These are phyloP conservation scores for Amanita molliuscula DNA, from an alignment of 768 basidiomycete species.

Conservation along the genomic window DNA sequence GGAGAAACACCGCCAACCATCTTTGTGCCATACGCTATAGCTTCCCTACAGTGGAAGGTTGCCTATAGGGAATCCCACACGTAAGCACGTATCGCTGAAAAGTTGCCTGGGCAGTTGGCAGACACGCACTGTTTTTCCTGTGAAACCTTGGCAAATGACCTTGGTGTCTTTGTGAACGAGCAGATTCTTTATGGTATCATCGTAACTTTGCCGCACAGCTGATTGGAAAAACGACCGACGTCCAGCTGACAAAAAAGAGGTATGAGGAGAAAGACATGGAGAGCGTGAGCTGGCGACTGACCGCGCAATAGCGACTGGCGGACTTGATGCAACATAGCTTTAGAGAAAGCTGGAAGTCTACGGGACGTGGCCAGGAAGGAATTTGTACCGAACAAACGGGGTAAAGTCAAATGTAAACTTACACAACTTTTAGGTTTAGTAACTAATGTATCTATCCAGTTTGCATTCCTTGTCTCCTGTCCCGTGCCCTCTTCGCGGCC, in stretches of 20 bases:
- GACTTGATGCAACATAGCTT: slow-evolving; percentile 49
- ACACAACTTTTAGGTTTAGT: not conserved
- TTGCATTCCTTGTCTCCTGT: slow-evolving; percentile 40
- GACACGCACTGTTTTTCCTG: slow-evolving; percentile 81
- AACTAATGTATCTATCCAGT: slow-evolving; percentile 16
- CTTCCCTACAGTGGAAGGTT: slow-evolving; percentile 94
- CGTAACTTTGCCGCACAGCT: slow-evolving; percentile 66
- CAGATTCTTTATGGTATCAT: slow-evolving; percentile 84
- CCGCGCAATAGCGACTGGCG: slow-evolving; percentile 47
- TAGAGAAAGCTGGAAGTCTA: slow-evolving; percentile 4
- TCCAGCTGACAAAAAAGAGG: slow-evolving; percentile 32
- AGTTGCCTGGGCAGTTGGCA: not conserved
- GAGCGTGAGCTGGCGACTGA: slow-evolving; percentile 19
- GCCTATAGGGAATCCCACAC: slow-evolving; percentile 37
- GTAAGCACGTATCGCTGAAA: not conserved
- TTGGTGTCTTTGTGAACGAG: slow-evolving; percentile 91
- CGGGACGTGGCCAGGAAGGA: not conserved
- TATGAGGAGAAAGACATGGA: not conserved
- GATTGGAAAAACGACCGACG: slow-evolving; percentile 79
- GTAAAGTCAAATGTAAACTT: not conserved
- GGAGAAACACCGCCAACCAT: slow-evolving; percentile 98
- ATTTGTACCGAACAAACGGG: not conserved
- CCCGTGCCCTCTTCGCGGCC: slow-evolving; percentile 63
- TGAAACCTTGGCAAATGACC: slow-evolving; percentile 86
- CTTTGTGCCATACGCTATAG: slow-evolving; percentile 88